Evolutionary conservation across 164 flowering plant genomes (phyloP).

Genomic region (Magnolia sinica): DNA sequence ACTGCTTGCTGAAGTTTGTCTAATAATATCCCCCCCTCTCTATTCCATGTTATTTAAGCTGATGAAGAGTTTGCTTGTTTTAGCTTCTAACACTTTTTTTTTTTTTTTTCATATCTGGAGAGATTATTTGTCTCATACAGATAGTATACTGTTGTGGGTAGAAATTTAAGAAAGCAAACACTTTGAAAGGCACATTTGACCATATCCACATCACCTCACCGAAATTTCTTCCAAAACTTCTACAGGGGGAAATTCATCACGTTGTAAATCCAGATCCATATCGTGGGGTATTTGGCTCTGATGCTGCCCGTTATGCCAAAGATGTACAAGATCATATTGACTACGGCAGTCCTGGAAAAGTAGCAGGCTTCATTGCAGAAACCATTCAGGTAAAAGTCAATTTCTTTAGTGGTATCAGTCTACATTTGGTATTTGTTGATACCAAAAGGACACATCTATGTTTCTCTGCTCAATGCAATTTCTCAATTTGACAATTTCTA

Average conservation of each 20-base stretch:
- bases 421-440: background rate
- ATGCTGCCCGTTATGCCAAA: slow-evolving; percentile 65
- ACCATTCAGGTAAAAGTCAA: slow-evolving; percentile 72
- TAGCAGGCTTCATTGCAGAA: slow-evolving; percentile 98
- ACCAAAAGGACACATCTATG: background rate
- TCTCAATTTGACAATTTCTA: slow-evolving; percentile 20
- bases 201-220: background rate
- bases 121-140: background rate
- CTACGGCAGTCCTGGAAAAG: slow-evolving; percentile 85
- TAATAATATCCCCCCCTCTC: background rate
- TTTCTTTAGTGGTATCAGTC: background rate
- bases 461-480: background rate
- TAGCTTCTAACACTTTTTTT: too few relatives aligned
- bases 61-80: background rate
- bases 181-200: background rate
- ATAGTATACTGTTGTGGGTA: background rate
- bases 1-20: background rate
- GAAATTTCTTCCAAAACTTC: slow-evolving; percentile 17
- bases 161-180: background rate
- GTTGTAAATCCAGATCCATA: slow-evolving; percentile 95
- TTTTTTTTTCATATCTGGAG: background rate
- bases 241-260: slow-evolving; percentile 95
- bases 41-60: background rate
- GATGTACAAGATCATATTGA: slow-evolving; percentile 95
- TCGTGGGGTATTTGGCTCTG: slow-evolving; percentile 81